phyloP scores from a whole-genome alignment of 164 flowering plant genomes.

The Magnolia kwangsiensis region DNA sequence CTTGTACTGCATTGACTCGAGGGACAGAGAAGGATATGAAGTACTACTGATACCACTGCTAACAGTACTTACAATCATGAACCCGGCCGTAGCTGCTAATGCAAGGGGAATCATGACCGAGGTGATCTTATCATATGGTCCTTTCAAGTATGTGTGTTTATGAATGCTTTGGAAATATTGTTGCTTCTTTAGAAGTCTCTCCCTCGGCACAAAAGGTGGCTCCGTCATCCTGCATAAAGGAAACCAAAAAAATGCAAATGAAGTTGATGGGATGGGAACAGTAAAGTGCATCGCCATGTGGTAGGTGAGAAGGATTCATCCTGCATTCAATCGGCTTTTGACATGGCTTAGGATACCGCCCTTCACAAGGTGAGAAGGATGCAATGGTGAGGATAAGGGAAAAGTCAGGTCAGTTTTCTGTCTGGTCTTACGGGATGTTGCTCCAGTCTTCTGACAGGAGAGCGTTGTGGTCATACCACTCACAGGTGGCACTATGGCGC shows the following conservation, averaged over 20 bases:
- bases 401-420: too few species aligned
- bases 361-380: too few species aligned
- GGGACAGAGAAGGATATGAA: neutral
- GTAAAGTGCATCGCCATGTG: neutral
- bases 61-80: conserved; percentile 47
- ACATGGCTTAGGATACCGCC: too few species aligned
- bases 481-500: too few species aligned
- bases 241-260: neutral
- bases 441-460: too few species aligned
- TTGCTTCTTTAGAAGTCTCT: conserved; percentile 61
- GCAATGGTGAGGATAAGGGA: too few species aligned
- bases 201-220: conserved; percentile 61
- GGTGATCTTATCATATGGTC: conserved; percentile 61
- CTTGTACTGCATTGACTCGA: neutral
- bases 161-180: conserved; percentile 52
- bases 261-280: neutral
- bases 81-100: conserved; percentile 41
- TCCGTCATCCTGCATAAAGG: conserved; percentile 21
- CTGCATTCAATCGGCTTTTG: too few species aligned
- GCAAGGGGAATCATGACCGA: conserved; percentile 71
- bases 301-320: too few species aligned
- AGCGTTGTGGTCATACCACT: too few species aligned
- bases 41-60: neutral
- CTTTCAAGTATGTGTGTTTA: conserved; percentile 63
- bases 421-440: too few species aligned